phyloP scores from a whole-genome alignment of 345 rosid genomes.

The Salix purpurea region DNA sequence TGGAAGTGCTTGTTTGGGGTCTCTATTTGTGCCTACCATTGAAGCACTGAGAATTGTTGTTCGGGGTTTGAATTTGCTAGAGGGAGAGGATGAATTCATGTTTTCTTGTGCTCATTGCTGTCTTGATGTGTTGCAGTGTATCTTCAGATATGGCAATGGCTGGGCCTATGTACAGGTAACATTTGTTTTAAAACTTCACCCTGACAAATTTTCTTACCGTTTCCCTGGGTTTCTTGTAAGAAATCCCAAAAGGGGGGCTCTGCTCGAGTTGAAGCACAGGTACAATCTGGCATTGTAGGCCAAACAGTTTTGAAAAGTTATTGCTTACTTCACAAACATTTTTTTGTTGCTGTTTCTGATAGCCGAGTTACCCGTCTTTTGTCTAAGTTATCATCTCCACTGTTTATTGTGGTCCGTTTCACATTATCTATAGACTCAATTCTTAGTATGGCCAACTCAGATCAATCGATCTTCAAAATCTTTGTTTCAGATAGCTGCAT shows the following conservation, averaged over 20 bases:
- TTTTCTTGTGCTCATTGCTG: slow-evolving; percentile 99
- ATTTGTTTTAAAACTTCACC: not conserved
- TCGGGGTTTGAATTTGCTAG: slow-evolving; percentile 77
- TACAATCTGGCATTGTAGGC: not conserved
- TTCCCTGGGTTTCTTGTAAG: not conserved
- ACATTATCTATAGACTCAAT: not conserved
- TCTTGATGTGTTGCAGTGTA: slow-evolving; percentile 64
- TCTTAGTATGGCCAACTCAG: not conserved
- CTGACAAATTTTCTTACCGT: not conserved
- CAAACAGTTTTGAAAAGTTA: not conserved
- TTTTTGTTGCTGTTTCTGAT: not conserved
- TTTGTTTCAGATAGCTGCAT: slow-evolving; percentile 67
- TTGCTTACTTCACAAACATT: not conserved
- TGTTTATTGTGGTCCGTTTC: not conserved
- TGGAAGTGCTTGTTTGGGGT: slow-evolving; percentile 96
- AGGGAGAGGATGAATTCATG: slow-evolving; percentile 98
- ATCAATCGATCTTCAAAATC: not conserved
- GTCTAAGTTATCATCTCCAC: not conserved
- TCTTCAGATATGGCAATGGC: slow-evolving; percentile 82
- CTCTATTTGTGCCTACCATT: slow-evolving; percentile 82
- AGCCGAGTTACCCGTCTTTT: not conserved
- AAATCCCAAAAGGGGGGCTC: not conserved
- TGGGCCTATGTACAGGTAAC: slow-evolving; percentile 99
- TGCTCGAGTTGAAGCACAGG: not conserved
- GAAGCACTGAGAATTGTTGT: slow-evolving; percentile 85